Evolutionary conservation across 768 basidiomycete species (phyloP), one percentile per base, ranked within the genome.

Genomic region (Filobasidium floriforme): DNA sequence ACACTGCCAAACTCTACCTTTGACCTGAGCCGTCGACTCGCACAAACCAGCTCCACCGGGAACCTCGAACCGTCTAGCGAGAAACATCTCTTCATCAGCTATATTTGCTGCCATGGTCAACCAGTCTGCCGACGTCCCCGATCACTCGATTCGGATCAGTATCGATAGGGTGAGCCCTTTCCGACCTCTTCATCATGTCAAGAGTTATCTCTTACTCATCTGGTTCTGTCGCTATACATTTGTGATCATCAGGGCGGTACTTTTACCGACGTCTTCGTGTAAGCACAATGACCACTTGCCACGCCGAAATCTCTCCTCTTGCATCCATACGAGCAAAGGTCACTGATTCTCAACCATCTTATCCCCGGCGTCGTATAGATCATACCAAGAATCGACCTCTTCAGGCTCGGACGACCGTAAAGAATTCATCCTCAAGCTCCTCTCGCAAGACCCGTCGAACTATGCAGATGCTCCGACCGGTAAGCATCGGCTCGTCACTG

Each of bases 391-490:
- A 41, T 26, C 46, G 1, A 15, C 24, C 44, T 10, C 40, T 24
- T 24, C 22, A 7, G 32, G 37, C 14, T 18, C 40, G 60, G 40
- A 37, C 32, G 32, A 37, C 32, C 32, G 32, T 37, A 55, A 54
- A 66, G 68, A 69, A 67, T 76, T 91, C 60, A 87, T 97, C n/a
- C 87, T 94, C 60, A 98, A 98, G 77, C 85, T 98, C 0, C 80
- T 97, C 43, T 93, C 91, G 0, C 88, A 90, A 77, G 93, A 98
- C 79, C 85, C 89, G 0, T 81, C 80, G 19, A 76, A 76, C 57
- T 98, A 98, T 78, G 79, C 80, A 1, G 93, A 98, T 80, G 93
- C 93, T 0, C 93, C 94, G 0, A 94, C 91, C 18, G 61, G 61
- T 62, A 40, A 29, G 61, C 49, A 15, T n/a, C n/a, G n/a, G n/a